Evolutionary conservation across 2,329 filamentous ascomycete species (phyloP).

Genomic region (Akanthomyces muscarius): DNA sequence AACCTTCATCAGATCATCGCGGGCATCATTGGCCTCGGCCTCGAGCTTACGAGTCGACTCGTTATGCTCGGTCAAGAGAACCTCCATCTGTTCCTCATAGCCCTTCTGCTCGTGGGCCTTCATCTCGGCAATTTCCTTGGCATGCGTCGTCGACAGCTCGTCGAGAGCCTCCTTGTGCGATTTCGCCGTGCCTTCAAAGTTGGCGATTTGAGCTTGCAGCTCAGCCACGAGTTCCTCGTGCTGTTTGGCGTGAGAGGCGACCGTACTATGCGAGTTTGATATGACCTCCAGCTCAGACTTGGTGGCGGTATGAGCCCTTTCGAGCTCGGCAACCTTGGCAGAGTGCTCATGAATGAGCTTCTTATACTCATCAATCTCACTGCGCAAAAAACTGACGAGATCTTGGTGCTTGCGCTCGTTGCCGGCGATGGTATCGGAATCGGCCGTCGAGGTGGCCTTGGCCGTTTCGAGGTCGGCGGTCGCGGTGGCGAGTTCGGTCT

Average conservation of each 20-base stretch:
- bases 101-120: slow-evolving; percentile 48
- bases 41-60: slow-evolving; percentile 54
- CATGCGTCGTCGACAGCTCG: slow-evolving; percentile 47
- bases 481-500: slow-evolving; percentile 53
- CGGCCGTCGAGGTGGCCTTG: slow-evolving; percentile 37
- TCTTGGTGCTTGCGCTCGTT: slow-evolving; percentile 53
- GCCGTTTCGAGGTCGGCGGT: slow-evolving; percentile 47
- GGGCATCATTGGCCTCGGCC: slow-evolving; percentile 59
- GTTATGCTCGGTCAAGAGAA: slow-evolving; percentile 59
- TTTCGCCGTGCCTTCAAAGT: slow-evolving; percentile 57
- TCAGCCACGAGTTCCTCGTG: slow-evolving; percentile 47
- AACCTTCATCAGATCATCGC: slow-evolving; percentile 61
- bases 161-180: slow-evolving; percentile 49
- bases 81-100: slow-evolving; percentile 53
- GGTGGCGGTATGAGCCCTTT: slow-evolving; percentile 64
- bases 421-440: slow-evolving; percentile 43
- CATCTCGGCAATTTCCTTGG: slow-evolving; percentile 47
- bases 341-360: slow-evolving; percentile 65
- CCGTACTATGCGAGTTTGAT: slow-evolving; percentile 54
- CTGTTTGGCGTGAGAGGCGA: slow-evolving; percentile 39
- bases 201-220: slow-evolving; percentile 56
- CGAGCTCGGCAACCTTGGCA: slow-evolving; percentile 67
- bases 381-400: slow-evolving; percentile 59
- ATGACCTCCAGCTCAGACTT: slow-evolving; percentile 66
- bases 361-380: slow-evolving; percentile 79